phyloP scores from a whole-genome alignment of 257 asterid species.

The Gentiana macrophylla region DNA sequence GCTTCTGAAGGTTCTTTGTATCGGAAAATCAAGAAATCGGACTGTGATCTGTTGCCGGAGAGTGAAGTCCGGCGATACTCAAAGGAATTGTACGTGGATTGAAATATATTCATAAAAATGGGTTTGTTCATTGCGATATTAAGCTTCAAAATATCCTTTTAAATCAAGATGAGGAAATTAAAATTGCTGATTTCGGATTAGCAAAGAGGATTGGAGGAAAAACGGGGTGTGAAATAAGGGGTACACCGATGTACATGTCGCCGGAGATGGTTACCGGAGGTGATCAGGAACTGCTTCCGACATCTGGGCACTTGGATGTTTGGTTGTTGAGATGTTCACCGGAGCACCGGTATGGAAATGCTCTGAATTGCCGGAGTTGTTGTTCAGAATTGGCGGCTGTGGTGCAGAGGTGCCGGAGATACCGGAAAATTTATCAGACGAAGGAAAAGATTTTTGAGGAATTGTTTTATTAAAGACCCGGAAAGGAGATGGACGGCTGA shows the following conservation, averaged over 20 bases:
- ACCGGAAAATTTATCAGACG: conserved; percentile 37
- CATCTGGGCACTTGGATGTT: conserved; percentile 81
- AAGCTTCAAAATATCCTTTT: conserved; percentile 74
- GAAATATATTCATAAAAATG: conserved; percentile 40
- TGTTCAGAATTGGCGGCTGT: conserved; percentile 46
- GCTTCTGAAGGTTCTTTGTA: conserved; percentile 64
- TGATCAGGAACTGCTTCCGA: conserved; percentile 58
- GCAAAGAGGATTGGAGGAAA: conserved; percentile 29
- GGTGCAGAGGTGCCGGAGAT: conserved; percentile 57
- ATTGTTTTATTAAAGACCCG: conserved; percentile 56
- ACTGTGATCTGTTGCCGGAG: conserved; percentile 26
- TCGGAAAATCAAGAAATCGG: conserved; percentile 30
- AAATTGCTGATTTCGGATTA: conserved; percentile 81
- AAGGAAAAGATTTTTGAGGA: conserved; percentile 53
- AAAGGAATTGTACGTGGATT: conserved; percentile 48
- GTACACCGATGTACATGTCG: conserved; percentile 90
- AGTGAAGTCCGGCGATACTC: conserved; percentile 34
- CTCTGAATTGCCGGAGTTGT: conserved; percentile 39
- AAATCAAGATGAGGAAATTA: conserved; percentile 25
- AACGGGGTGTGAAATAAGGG: conserved; percentile 39
- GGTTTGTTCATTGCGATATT: conserved; percentile 79
- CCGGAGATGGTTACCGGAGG: conserved; percentile 75
- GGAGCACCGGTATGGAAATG: conserved; percentile 53
- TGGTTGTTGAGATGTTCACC: conserved; percentile 55
- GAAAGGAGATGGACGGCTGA: conserved; percentile 80